Evolutionary conservation across 257 asterid genomes (phyloP), one percentile per base, ranked within the genome.

Genomic region (Primulina huaijiensis): DNA sequence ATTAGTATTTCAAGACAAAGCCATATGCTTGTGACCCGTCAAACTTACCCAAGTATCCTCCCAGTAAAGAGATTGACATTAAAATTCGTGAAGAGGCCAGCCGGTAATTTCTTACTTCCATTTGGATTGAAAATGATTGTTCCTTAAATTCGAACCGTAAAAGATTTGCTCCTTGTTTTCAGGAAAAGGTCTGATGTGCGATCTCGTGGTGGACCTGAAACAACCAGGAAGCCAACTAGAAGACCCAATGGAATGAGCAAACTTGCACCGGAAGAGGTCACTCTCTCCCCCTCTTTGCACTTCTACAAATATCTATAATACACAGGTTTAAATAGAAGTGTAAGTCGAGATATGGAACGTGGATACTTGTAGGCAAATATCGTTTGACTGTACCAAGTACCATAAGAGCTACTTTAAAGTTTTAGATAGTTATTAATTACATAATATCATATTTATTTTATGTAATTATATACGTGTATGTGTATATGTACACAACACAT

Each of bases 1-100:
- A 53, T 79, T 81, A 94, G 99, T 94, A 89, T 75, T 94, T 94
- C 90, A 88, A 79, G 92, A 83, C 92, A 20, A 88, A 79, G 85
- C 99, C 99, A 27, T 77, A 78, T 55, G 94, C 99, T 50, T 89
- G 99, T 72, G 99, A 91, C 67, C 99, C 99, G 4, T 88, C 92
- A 33, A 86, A 93, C 85, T 75, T 94, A 77, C 99, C 99, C 2
- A 86, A 85, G 77, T 94, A 94, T 72, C 89, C 97, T 29, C 99
- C 99, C 17, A 88, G 98, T 80, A 94, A 94, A 81, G 99, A 94
- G 85, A 94, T 94, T 20, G 97, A 94, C 79, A 88, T 87, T 37
- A 93, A 93, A 69, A 87, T 82, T 33, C 89, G 81, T 0, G 97
- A 94, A 78, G 98, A 89, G 16, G 81, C 86, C 60, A 83, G 83